phyloP scores from a whole-genome alignment of 495 filamentous ascomycete genomes.

The Penicillium argentinense region DNA sequence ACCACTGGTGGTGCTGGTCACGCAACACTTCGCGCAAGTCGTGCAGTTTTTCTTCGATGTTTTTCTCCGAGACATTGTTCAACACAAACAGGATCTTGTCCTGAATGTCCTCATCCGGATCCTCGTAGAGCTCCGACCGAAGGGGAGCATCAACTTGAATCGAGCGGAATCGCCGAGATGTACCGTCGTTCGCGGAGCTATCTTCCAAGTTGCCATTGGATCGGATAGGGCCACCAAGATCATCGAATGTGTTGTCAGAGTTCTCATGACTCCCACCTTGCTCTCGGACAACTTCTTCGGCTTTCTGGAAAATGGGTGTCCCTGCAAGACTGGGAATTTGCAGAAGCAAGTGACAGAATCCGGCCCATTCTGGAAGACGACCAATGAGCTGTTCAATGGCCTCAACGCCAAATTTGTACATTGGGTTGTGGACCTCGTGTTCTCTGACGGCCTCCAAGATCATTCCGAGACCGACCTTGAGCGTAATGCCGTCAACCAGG shows the following conservation, averaged over 20 bases:
- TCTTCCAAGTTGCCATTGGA: slow-evolving; percentile 70
- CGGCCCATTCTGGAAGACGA: slow-evolving; percentile 87
- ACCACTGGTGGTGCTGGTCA: slow-evolving; percentile 88
- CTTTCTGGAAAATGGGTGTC: slow-evolving; percentile 79
- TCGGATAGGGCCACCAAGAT: slow-evolving; percentile 39
- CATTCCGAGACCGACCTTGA: slow-evolving; percentile 92
- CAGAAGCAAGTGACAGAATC: slow-evolving; percentile 78
- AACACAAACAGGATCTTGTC: slow-evolving; percentile 94
- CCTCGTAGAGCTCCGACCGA: slow-evolving; percentile 60
- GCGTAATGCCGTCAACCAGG: slow-evolving; percentile 81
- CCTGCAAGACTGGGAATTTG: slow-evolving; percentile 78
- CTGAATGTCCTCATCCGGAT: slow-evolving; percentile 79
- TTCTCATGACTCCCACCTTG: slow-evolving; percentile 40
- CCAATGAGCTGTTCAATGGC: slow-evolving; percentile 83
- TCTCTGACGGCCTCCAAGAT: slow-evolving; percentile 91
- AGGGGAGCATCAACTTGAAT: slow-evolving; percentile 70
- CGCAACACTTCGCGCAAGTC: slow-evolving; percentile 77
- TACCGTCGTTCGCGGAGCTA: slow-evolving; percentile 48
- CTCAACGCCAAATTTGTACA: slow-evolving; percentile 99
- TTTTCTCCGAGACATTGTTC: slow-evolving; percentile 91
- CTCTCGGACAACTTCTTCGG: slow-evolving; percentile 73
- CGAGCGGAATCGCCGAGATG: slow-evolving; percentile 64
- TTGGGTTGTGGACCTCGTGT: slow-evolving; percentile 72
- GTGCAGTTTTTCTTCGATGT: slow-evolving; percentile 75
- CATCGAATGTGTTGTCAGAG: slow-evolving; percentile 26